Base-by-base conservation (phyloP, 1,139 yeast species). In the Meyerozyma elateridarum region DNA sequence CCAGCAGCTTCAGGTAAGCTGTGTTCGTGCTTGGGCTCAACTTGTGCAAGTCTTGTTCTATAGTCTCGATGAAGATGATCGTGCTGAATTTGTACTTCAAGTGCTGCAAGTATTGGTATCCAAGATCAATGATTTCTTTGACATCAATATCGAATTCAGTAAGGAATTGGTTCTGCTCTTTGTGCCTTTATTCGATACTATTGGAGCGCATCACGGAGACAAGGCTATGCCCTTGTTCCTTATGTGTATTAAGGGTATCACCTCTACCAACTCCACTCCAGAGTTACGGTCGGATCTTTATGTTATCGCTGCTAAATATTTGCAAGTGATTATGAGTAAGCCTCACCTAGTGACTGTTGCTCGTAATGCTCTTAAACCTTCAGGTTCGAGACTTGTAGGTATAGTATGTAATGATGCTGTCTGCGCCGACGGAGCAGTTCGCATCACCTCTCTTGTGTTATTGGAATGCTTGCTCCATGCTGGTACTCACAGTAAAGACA, bases 11-110 rank as follows among this genome's bases (percentile, higher is more conserved):
- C 93, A 84, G 41, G 60, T 81, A 29, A 61, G 70, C 6, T 76
- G 81, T 36, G 59, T 89, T 18, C 84, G 79, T 46, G 75, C 94
- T 0, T 89, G 97, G 97, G 79, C 82, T 20, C 83, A 81, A 44
- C 57, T 88, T 33, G 78, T 85, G 22, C 85, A 85, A 40, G 77
- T 87, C 4, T 67, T 77, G 13, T 91, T 83, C 48, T 59, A 53
- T n/a, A 61, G 61, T 15, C 40, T 56, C 16, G 35, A 42, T 13
- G 44, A 56, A 6, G 48, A 49, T 19, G 42, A 37, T 16, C 66
- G 79, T 33, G 64, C 75, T 0, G 73, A 76, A 30, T 82, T 89
- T 45, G 76, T 87, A 34, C 58, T 85, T 22, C 94, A 84, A 46
- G 76, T 85, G 3, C 77, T 88, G 44, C 93, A 87, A 46, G 65